Base-by-base conservation (phyloP, 352 stramenopile genomes). In the Phytophthora sojae region DNA sequence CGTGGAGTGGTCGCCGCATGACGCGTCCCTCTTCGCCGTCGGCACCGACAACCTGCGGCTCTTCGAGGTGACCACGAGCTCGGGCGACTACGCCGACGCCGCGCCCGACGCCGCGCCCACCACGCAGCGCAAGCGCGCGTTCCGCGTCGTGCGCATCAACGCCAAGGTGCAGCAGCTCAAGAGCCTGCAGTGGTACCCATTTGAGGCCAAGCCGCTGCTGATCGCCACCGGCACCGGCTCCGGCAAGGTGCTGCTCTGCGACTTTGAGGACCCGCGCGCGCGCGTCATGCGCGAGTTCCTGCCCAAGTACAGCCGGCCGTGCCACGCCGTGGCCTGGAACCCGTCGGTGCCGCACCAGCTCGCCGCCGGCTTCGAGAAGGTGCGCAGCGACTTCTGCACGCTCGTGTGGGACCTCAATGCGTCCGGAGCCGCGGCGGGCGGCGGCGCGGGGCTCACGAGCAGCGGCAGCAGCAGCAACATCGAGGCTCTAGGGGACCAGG, bases 311-410 rank as follows among this genome's bases (percentile, higher is more conserved):
- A 90, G 72, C 61, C 86, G 88, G 2, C 88, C 88, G 25, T 96
- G 89, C 67, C 93, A 96, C 42, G 83, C 89, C 6, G 86, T 96
- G 19, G 88, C 88, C 14, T 96, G 89, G 89, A 96, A 96, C 66
- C 74, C 73, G 25, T 82, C 86, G 2, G 66, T 91, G 52, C 80
- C 88, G n/a, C 79, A 91, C 42, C 89, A 95, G 59, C 80, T 96
- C 49, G 89, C 84, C 0, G 88, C 86, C 5, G 89, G 89, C 32
- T 95, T 96, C 66, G 89, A 96, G 54, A 96, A 96, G 72, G 88
- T 96, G 25, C 86, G 89, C 45, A 93, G 85, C 54, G 89, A 95
- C 63, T 95, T 88, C 45, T 96, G 89, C 47, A 94, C 89, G 23
- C 70, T 96, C 2, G 89, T 96, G 35, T 96, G 89, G 89, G 89